Conservation (phyloP, 2,329 filamentous ascomycete species). For the Fusarium brachygibbosum region DNA sequence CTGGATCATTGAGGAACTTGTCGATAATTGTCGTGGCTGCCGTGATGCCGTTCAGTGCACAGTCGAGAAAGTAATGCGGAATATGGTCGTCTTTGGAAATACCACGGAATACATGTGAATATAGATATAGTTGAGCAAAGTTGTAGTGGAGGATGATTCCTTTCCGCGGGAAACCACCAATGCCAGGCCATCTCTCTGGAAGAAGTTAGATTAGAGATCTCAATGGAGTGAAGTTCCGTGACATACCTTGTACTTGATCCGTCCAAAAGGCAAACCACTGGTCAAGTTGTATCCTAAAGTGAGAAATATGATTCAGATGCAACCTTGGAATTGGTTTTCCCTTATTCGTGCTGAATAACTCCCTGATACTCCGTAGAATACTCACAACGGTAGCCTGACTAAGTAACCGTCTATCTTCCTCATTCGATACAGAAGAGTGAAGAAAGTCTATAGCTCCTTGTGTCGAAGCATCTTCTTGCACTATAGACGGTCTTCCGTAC, state of each 20-base stretch:
- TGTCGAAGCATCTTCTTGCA: constrained; percentile 70
- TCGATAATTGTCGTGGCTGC: constrained; percentile 61
- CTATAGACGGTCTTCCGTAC: constrained; percentile 70
- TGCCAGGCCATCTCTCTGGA: constrained; percentile 55
- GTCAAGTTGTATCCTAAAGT: constrained; percentile 54
- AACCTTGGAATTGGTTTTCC: constrained; percentile 65
- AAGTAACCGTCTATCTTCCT: constrained; percentile 68
- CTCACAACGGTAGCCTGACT: constrained; percentile 71
- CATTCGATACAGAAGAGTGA: constrained; percentile 62
- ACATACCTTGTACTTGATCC: constrained; percentile 51
- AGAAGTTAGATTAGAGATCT: background rate
- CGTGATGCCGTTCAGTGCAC: constrained; percentile 50
- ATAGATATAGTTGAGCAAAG: constrained; percentile 59
- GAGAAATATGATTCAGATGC: constrained; percentile 63
- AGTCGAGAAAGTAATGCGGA: constrained; percentile 54
- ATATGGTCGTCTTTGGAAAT: constrained; percentile 52
- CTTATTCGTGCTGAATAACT: constrained; percentile 69
- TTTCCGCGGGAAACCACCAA: constrained; percentile 58
- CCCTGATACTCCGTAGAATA: constrained; percentile 68
- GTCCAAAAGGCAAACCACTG: constrained; percentile 58
- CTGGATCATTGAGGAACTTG: constrained; percentile 58
- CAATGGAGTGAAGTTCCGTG: too few relatives aligned
- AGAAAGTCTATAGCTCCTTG: constrained; percentile 70
- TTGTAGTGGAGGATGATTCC: constrained; percentile 58
- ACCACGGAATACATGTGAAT: constrained; percentile 59